A percentile compares a stretch with the other conserved stretches of the same genome.
phyloP scores from a whole-genome alignment of 179 eudicot genomes.

The Beta macrorhiza region DNA sequence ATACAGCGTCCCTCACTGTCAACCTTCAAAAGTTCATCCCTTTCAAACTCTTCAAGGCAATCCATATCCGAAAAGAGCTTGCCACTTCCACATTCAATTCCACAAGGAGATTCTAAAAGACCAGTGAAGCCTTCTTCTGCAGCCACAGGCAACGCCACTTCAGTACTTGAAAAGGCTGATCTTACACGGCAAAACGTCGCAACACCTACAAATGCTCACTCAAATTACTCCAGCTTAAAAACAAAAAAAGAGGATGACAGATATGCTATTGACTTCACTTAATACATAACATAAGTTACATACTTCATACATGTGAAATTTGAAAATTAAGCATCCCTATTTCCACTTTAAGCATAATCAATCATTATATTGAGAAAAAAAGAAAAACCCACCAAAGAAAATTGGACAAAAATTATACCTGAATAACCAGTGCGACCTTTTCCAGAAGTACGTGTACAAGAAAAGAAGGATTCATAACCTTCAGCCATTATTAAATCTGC shows the following conservation, averaged over 20 bases:
- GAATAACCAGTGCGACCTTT: slow-evolving; percentile 85
- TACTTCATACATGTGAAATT: too few relatives aligned
- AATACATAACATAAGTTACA: neutral
- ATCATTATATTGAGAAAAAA: neutral
- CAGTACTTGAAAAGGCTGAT: slow-evolving; percentile 78
- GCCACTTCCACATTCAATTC: slow-evolving; percentile 35
- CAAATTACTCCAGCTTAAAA: slow-evolving; percentile 6
- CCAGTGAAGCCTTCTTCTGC: slow-evolving; percentile 98
- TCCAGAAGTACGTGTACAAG: slow-evolving; percentile 79
- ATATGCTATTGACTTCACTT: slow-evolving; percentile 13
- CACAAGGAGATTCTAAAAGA: slow-evolving; percentile 51
- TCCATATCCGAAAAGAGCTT: slow-evolving; percentile 34
- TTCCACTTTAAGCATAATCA: neutral
- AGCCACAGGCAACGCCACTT: slow-evolving; percentile 77
- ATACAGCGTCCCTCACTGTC: slow-evolving; percentile 95
- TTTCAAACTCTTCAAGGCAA: slow-evolving; percentile 59
- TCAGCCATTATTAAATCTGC: slow-evolving; percentile 79
- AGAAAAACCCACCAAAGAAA: neutral
- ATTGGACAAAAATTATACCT: slow-evolving; percentile 36
- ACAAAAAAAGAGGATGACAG: neutral
- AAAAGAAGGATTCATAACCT: slow-evolving; percentile 93
- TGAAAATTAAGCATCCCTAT: neutral
- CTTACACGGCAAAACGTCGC: slow-evolving; percentile 90
- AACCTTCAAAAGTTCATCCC: slow-evolving; percentile 69
- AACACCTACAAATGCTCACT: slow-evolving; percentile 57